Evolutionary conservation across 2,329 filamentous ascomycete species (phyloP), one percentile per base, ranked within the genome.

Genomic region (Beauveria varroae): DNA sequence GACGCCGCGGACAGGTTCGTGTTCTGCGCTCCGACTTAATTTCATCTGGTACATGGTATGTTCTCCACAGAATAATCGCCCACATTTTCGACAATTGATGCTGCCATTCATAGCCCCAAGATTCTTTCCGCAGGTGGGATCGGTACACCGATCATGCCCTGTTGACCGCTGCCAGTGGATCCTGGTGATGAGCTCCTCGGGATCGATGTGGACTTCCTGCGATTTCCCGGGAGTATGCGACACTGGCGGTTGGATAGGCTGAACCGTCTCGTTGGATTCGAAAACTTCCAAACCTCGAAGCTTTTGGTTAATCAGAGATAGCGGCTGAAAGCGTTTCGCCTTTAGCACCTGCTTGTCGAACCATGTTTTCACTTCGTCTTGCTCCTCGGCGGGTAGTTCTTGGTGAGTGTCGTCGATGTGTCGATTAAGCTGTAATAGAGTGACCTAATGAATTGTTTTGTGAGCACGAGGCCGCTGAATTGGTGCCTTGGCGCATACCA

Each of bases 41-140:
- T 96, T 97, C 90, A 98, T 98, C 77, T 99, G 93, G 71, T 98
- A 99, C 93, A 99, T 96, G 57, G 95, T 98, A 73, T 99, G 95
- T 67, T 93, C 90, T 70, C 98, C 95, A 74, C 95, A 99, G 72
- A 98, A 99, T 46, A 99, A 77, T 67, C 88, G 88, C 7, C 95
- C 95, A 69, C 95, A 99, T 65, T 93, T 91, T 65, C 95, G 84
- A 74, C 95, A 99, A 73, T 99, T 97, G 68, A 99, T 87, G 68
- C 83, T 92, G 20, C 92, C 91, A 68, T 89, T 93, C 7, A 89
- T 82, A 3, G 88, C 82, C 0, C 91, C 92, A 5, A 99, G 77
- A 28, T 86, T 83, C 73, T 89, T 90, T 34, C 86, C 90, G 68
- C 95, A 99, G 22, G 87, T 81, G 0, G 93, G 93, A 68, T 99